Percentiles rank a stretch among this genome's conserved stretches.
These are phyloP conservation scores for Penicillium paradoxum DNA, from an alignment of 495 filamentous ascomycete species.

Conservation along the genomic window DNA sequence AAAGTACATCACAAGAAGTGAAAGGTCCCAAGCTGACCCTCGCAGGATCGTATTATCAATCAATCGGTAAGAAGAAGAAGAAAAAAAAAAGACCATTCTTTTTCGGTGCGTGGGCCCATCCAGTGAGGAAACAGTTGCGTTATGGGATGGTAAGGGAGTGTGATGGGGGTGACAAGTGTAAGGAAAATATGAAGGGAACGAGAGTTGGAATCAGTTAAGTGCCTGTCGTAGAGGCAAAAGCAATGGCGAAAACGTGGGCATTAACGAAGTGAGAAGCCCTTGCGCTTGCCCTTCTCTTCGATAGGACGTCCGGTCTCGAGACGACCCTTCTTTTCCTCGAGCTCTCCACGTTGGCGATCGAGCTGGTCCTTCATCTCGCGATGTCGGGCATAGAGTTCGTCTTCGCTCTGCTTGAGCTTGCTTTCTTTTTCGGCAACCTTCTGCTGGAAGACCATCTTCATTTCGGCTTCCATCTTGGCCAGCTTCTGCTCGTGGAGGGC, in stretches of 20 bases:
- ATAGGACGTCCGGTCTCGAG: conserved; percentile 90
- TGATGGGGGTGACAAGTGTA: conserved; percentile 27
- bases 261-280: conserved; percentile 98
- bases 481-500: conserved; percentile 98
- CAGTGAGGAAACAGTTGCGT: conserved; percentile 26
- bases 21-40: conserved; percentile 31
- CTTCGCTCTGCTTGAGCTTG: conserved; percentile 98
- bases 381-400: conserved; percentile 95
- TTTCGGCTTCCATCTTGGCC: conserved; percentile 98
- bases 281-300: conserved; percentile 89
- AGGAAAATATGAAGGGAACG: conserved; percentile 35
- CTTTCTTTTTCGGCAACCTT: conserved; percentile 99
- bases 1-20: conserved; percentile 53
- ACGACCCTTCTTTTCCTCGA: conserved; percentile 94
- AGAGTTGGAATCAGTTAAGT: conserved; percentile 22
- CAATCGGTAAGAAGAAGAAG: conserved; percentile 4
- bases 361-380: conserved; percentile 99
- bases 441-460: conserved; percentile 99
- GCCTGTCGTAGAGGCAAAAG: conserved; percentile 24
- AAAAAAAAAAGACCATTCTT: conserved; percentile 20
- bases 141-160: conserved; percentile 32
- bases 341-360: conserved; percentile 84
- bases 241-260: conserved; percentile 5
- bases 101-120: conserved; percentile 31
- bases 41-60: conserved; percentile 28